phyloP scores from a whole-genome alignment of 1,139 yeast species.

The Lodderomyces parapsilosis region DNA sequence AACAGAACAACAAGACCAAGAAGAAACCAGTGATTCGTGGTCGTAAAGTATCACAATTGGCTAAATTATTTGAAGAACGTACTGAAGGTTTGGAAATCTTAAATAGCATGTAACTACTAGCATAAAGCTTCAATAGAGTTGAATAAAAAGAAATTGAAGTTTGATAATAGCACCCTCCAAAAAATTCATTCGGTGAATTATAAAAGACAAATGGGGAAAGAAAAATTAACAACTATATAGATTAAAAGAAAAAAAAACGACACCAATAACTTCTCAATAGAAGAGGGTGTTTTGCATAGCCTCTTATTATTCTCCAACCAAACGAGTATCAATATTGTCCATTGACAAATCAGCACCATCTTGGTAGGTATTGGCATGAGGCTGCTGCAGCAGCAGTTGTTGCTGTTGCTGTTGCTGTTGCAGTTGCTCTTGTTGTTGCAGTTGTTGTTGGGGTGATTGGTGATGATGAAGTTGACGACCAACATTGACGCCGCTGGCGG shows the following conservation, averaged over 20 bases:
- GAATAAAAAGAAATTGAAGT: too few species aligned
- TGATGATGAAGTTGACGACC: conserved; percentile 18
- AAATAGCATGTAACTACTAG: conserved; percentile 27
- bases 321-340: conserved; percentile 48
- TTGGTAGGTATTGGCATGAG: conserved; percentile 24
- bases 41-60: conserved; percentile 54
- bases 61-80: conserved; percentile 56
- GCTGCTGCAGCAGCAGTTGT: conserved; percentile 40
- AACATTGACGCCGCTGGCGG: conserved; percentile 18
- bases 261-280: too few species aligned
- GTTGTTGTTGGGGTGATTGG: not conserved
- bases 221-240: too few species aligned
- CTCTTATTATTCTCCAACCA: conserved; percentile 40
- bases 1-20: too few species aligned
- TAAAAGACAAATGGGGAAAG: too few species aligned
- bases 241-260: too few species aligned
- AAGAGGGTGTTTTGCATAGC: not conserved
- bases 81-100: conserved; percentile 51
- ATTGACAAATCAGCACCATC: conserved; percentile 40
- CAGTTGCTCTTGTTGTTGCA: not conserved
- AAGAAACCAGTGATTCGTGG: conserved; percentile 53
- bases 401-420: not conserved
- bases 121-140: too few species aligned
- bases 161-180: too few species aligned
- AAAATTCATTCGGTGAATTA: too few species aligned